Percentiles rank a stretch among this genome's conserved stretches.
Conservation (phyloP, 202 grass and related monocot genomes). For the Schoenoplectus triqueter region DNA sequence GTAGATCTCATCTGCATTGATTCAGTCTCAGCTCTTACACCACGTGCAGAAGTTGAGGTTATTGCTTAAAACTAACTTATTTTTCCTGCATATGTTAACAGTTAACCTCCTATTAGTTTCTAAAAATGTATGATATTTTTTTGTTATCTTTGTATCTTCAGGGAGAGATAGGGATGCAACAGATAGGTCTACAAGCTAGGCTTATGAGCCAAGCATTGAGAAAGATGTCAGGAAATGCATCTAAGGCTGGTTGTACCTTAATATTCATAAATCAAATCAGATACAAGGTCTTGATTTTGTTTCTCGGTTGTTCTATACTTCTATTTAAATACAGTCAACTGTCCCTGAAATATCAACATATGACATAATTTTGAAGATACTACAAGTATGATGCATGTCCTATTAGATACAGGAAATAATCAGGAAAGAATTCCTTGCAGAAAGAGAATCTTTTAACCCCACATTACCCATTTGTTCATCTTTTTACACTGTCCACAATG, state of each 20-base stretch:
- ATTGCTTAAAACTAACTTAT: neutral
- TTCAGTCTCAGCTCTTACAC: slow-evolving; percentile 98
- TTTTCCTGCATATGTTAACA: slow-evolving; percentile 19
- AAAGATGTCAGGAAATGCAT: slow-evolving; percentile 99
- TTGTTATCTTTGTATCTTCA: slow-evolving; percentile 46
- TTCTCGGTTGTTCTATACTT: slow-evolving; percentile 33
- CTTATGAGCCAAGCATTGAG: slow-evolving; percentile 99
- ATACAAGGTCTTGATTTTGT: slow-evolving; percentile 74
- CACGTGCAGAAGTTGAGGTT: slow-evolving; percentile 97
- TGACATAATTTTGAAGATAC: slow-evolving; percentile 15
- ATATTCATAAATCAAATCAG: slow-evolving; percentile 99
- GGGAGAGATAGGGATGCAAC: slow-evolving; percentile 99
- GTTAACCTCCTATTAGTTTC: slow-evolving; percentile 19
- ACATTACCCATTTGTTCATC: neutral
- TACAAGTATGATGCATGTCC: slow-evolving; percentile 10
- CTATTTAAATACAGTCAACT: neutral
- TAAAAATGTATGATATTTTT: slow-evolving; percentile 6
- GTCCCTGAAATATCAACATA: neutral
- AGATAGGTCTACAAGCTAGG: slow-evolving; percentile 98
- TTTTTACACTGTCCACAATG: neutral
- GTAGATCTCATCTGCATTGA: slow-evolving; percentile 97
- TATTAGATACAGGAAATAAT: neutral
- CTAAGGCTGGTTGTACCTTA: slow-evolving; percentile 96
- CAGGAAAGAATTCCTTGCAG: neutral
- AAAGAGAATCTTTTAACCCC: neutral